A percentile compares a stretch with the other conserved stretches of the same genome.
phyloP scores from a whole-genome alignment of 2,329 filamentous ascomycete species.

The Botrytis tulipae region DNA sequence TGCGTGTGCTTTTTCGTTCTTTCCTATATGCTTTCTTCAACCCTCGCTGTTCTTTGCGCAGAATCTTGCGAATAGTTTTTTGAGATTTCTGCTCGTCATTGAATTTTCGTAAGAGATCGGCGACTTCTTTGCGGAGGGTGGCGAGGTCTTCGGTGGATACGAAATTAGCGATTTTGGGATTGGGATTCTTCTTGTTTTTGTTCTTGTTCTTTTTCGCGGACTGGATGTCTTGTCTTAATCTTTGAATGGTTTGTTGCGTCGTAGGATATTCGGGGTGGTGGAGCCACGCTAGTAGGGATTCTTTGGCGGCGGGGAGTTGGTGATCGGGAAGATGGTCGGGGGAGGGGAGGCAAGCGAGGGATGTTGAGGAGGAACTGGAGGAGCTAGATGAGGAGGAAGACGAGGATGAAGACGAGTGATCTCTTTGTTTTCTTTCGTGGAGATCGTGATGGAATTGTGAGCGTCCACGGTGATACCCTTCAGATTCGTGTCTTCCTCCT shows the following conservation, averaged over 20 bases:
- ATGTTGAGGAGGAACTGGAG: conserved; percentile 38
- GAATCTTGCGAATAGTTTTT: conserved; percentile 25
- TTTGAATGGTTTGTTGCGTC: conserved; percentile 46
- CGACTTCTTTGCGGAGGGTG: conserved; percentile 47
- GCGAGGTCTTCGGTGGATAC: conserved; percentile 37
- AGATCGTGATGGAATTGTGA: background rate
- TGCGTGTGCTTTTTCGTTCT: background rate
- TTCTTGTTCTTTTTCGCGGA: conserved; percentile 36
- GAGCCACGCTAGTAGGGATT: conserved; percentile 50
- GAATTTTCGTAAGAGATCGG: conserved; percentile 46
- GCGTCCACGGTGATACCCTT: conserved; percentile 9
- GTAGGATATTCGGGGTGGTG: conserved; percentile 49
- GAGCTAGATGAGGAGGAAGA: conserved; percentile 39
- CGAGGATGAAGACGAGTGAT: conserved; percentile 28
- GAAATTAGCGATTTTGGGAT: background rate
- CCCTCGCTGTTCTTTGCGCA: conserved; percentile 26
- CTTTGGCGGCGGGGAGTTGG: conserved; percentile 49
- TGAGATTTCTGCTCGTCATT: conserved; percentile 44
- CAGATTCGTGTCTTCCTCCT: conserved; percentile 3
- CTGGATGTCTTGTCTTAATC: conserved; percentile 47
- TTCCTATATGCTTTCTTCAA: conserved; percentile 8
- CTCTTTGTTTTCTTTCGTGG: conserved; percentile 19
- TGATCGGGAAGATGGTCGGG: conserved; percentile 50
- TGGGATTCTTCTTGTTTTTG: conserved; percentile 29
- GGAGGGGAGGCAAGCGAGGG: conserved; percentile 54